A percentile compares a stretch with the other conserved stretches of the same genome.
phyloP scores from a whole-genome alignment of 129 eudicot genomes.

The Deinandra increscens region DNA sequence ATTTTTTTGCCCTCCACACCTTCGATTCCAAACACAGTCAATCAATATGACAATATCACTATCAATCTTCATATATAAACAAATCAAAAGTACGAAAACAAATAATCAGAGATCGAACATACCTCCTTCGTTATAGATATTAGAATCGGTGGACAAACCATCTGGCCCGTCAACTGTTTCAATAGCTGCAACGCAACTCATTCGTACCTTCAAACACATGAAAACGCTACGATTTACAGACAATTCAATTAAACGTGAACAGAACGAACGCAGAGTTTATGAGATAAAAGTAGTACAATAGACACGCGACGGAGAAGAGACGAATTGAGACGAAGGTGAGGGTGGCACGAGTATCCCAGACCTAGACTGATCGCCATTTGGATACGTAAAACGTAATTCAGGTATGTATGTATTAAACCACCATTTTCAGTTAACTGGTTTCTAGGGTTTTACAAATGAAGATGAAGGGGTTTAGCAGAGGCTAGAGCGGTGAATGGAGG shows the following conservation, averaged over 20 bases:
- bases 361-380: constrained; percentile 52
- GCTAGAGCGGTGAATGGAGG: constrained; percentile 18
- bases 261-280: neutral
- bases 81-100: neutral
- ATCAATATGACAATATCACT: neutral
- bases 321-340: constrained; percentile 39
- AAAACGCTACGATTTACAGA: neutral
- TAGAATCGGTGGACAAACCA: constrained; percentile 18
- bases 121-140: constrained; percentile 34
- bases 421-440: neutral
- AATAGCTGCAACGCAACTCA: constrained; percentile 45
- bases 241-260: neutral
- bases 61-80: neutral
- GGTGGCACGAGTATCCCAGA: constrained; percentile 41
- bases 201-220: constrained; percentile 38
- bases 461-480: constrained; percentile 22
- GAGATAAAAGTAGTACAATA: constrained; percentile 28
- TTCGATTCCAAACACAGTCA: constrained; percentile 22
- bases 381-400: neutral
- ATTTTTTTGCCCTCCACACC: constrained; percentile 30
- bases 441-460: constrained; percentile 31
- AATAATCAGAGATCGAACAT: neutral
- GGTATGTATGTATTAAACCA: neutral
- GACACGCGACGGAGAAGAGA: constrained; percentile 36
- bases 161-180: constrained; percentile 52